Evolutionary conservation across 768 basidiomycete species (phyloP).

Genomic region (Leccinum fibrillosum): DNA sequence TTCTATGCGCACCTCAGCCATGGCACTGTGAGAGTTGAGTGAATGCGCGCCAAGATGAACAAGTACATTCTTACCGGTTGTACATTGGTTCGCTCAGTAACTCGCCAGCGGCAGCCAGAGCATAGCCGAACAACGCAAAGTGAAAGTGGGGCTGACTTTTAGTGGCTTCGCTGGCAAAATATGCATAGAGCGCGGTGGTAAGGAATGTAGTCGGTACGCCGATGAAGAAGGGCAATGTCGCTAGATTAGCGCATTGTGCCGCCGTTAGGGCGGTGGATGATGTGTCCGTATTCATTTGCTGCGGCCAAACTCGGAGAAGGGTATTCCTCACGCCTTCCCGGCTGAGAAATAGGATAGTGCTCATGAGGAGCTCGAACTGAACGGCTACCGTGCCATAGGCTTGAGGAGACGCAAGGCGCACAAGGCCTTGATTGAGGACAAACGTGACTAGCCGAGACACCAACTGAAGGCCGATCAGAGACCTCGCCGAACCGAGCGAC

Average conservation of each 20-base stretch:
- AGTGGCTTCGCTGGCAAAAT: slow-evolving; percentile 50
- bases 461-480: slow-evolving; percentile 84
- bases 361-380: slow-evolving; percentile 89
- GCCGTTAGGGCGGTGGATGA: neutral
- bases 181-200: slow-evolving; percentile 52
- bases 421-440: slow-evolving; percentile 79
- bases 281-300: slow-evolving; percentile 7
- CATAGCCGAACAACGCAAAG: slow-evolving; percentile 65
- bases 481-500: slow-evolving; percentile 45
- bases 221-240: slow-evolving; percentile 63
- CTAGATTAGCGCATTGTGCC: slow-evolving; percentile 40
- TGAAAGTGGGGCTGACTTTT: slow-evolving; percentile 62
- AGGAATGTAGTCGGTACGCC: slow-evolving; percentile 63
- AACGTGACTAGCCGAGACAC: slow-evolving; percentile 85
- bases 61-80: slow-evolving; percentile 48
- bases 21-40: slow-evolving; percentile 48
- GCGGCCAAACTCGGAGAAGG: slow-evolving; percentile 57
- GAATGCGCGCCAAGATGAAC: neutral
- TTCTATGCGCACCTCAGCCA: slow-evolving; percentile 61
- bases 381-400: slow-evolving; percentile 90
- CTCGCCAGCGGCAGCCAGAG: slow-evolving; percentile 70
- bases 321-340: slow-evolving; percentile 92
- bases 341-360: slow-evolving; percentile 87
- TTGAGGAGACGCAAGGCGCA: slow-evolving; percentile 79
- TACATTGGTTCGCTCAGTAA: slow-evolving; percentile 82